Conservation (phyloP, 2,329 filamentous ascomycete species). For the Microcyclospora pomicola region DNA sequence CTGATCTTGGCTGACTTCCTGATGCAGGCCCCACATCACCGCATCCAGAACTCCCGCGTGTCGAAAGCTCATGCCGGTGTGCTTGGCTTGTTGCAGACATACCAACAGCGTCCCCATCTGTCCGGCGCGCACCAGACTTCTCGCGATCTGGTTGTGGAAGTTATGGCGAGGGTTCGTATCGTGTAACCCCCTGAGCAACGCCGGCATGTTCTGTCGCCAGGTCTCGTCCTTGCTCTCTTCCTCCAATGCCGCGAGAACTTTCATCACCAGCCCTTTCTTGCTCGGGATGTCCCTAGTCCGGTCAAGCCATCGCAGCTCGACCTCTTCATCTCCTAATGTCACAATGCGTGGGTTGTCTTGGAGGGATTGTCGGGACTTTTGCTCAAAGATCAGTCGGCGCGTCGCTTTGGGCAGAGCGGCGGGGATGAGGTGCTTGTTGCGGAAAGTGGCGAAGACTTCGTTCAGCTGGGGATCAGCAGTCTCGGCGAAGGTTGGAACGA, state of each 20-base stretch:
- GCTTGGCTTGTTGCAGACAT: constrained; percentile 18
- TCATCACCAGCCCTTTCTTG: constrained; percentile 13
- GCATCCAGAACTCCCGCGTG: constrained; percentile 18
- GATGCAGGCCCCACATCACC: constrained; percentile 24
- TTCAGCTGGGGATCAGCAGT: constrained; percentile 29
- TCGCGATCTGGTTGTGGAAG: constrained; percentile 16
- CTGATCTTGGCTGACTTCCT: constrained; percentile 18
- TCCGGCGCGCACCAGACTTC: constrained; percentile 18
- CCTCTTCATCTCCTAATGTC: constrained; percentile 28
- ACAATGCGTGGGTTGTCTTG: constrained; percentile 30
- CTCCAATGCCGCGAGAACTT: constrained; percentile 17
- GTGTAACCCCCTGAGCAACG: constrained; percentile 21
- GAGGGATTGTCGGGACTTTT: constrained; percentile 28
- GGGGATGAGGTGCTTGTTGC: constrained; percentile 32
- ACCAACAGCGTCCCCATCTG: constrained; percentile 19
- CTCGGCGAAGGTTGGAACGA: constrained; percentile 28
- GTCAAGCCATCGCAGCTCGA: constrained; percentile 22
- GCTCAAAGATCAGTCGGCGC: constrained; percentile 28
- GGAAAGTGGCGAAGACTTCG: constrained; percentile 26
- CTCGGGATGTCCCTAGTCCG: constrained; percentile 18
- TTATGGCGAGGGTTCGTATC: background rate
- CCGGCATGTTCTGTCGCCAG: constrained; percentile 22
- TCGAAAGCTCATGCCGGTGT: constrained; percentile 23
- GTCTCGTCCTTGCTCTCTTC: constrained; percentile 11
- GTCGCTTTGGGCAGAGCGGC: constrained; percentile 29